A percentile compares a stretch with the other conserved stretches of the same genome.
phyloP scores from a whole-genome alignment of 225 moss, liverwort and hornwort genomes.

The Straminergon stramineum region DNA sequence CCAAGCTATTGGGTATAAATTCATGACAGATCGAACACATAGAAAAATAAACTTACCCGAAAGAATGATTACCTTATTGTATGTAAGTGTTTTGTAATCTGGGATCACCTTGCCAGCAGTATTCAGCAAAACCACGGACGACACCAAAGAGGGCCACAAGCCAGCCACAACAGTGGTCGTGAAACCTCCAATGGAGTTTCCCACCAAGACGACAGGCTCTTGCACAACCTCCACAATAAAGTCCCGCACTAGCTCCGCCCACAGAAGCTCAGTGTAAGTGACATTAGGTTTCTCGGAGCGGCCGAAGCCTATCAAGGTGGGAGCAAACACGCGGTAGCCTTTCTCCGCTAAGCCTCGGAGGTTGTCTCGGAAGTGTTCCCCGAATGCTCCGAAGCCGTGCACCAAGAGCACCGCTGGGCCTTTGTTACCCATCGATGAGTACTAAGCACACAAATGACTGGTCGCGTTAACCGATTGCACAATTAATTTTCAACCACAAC shows the following conservation, averaged over 20 bases:
- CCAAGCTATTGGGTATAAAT: background rate
- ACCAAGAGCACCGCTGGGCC: conserved; percentile 85
- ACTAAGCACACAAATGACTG: conserved; percentile 28
- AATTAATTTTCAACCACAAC: background rate
- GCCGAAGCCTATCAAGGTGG: conserved; percentile 92
- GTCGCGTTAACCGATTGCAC: background rate
- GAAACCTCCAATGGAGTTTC: conserved; percentile 94
- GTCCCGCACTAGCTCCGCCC: conserved; percentile 90
- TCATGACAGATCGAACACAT: background rate
- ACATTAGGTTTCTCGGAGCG: conserved; percentile 91
- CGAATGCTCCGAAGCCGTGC: conserved; percentile 98
- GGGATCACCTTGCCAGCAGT: conserved; percentile 83
- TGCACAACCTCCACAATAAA: conserved; percentile 80
- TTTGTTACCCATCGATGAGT: conserved; percentile 62
- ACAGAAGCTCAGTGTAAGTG: conserved; percentile 74
- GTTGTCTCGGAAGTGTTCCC: conserved; percentile 95
- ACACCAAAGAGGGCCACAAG: conserved; percentile 82
- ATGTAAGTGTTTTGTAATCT: conserved; percentile 59
- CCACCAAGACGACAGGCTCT: conserved; percentile 75
- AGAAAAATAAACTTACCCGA: background rate
- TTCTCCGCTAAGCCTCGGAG: conserved; percentile 65
- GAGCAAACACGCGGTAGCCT: conserved; percentile 82
- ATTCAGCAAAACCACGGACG: conserved; percentile 74
- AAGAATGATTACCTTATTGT: conserved; percentile 47
- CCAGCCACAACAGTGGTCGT: conserved; percentile 72